These are phyloP conservation scores for Beauveria asiatica DNA, from an alignment of 2,329 filamentous ascomycete genomes.

Conservation along the genomic window DNA sequence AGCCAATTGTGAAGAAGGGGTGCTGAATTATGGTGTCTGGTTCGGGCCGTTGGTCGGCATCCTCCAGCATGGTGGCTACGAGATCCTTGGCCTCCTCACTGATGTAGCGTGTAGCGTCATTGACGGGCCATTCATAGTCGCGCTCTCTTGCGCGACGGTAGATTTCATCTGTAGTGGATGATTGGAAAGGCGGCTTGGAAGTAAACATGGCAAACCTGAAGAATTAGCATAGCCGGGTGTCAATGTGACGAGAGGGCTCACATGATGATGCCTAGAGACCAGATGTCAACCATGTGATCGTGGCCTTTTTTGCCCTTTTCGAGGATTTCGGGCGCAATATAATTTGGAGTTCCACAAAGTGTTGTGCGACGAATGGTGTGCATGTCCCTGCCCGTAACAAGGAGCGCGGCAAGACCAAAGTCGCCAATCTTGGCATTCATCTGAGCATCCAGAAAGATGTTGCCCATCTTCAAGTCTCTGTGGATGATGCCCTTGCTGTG, in stretches of 20 bases:
- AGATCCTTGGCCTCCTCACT: conserved; percentile 69
- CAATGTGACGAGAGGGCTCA: conserved; percentile 33
- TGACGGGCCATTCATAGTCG: conserved; percentile 73
- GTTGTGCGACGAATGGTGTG: conserved; percentile 78
- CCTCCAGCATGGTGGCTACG: conserved; percentile 66
- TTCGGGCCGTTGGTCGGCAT: conserved; percentile 65
- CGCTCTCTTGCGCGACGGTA: conserved; percentile 62
- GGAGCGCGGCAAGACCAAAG: conserved; percentile 85
- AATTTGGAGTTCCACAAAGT: conserved; percentile 94
- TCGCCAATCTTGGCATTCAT: conserved; percentile 99
- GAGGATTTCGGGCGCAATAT: conserved; percentile 93
- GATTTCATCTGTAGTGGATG: conserved; percentile 77
- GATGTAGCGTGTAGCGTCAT: conserved; percentile 59
- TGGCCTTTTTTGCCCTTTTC: conserved; percentile 92
- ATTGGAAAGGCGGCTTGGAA: conserved; percentile 93
- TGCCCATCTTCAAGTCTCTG: conserved; percentile 94
- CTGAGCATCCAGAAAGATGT: conserved; percentile 84
- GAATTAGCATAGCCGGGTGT: not conserved
- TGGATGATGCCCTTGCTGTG: conserved; percentile 94
- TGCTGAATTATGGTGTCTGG: conserved; percentile 74
- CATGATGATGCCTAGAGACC: conserved; percentile 97
- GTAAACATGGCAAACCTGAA: conserved; percentile 87
- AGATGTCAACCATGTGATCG: conserved; percentile 96
- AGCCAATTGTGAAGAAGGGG: conserved; percentile 68
- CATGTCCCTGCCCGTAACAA: conserved; percentile 87